Evolutionary conservation across 73 alveolate species (phyloP).

Genomic region (Durusdinium trenchii): DNA sequence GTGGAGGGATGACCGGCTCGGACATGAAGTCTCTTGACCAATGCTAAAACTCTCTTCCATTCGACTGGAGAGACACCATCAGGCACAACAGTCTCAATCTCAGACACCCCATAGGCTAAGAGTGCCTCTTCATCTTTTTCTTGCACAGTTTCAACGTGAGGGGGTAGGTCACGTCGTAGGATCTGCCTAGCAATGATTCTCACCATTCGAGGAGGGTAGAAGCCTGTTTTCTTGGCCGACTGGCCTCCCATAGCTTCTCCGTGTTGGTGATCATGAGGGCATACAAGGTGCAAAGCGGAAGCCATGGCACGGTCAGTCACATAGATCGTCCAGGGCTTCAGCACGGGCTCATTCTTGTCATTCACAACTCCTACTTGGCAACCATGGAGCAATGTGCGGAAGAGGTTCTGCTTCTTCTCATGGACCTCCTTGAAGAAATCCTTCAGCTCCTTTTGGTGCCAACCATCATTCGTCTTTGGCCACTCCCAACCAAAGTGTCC

Average conservation of each 20-base stretch:
- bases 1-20: not conserved
- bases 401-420: not conserved
- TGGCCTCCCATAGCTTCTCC: not conserved
- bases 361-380: not conserved
- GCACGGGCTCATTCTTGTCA: not conserved
- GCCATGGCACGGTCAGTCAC: not conserved
- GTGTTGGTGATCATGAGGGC: not conserved
- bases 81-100: not conserved
- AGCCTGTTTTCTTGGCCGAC: not conserved
- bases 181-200: not conserved
- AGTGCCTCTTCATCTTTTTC: not conserved
- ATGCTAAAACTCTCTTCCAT: not conserved
- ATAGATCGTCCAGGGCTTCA: slow-evolving; percentile 21
- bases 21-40: not conserved
- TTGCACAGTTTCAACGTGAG: not conserved
- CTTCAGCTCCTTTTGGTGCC: not conserved
- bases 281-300: not conserved
- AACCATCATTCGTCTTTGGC: not conserved
- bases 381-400: not conserved
- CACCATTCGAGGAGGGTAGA: not conserved
- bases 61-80: not conserved
- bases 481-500: slow-evolving; percentile 11
- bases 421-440: not conserved
- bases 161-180: not conserved
- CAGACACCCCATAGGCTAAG: too few species aligned